Evolutionary conservation across 768 basidiomycete species (phyloP).

Genomic region (Dacryopinax primogenitus): DNA sequence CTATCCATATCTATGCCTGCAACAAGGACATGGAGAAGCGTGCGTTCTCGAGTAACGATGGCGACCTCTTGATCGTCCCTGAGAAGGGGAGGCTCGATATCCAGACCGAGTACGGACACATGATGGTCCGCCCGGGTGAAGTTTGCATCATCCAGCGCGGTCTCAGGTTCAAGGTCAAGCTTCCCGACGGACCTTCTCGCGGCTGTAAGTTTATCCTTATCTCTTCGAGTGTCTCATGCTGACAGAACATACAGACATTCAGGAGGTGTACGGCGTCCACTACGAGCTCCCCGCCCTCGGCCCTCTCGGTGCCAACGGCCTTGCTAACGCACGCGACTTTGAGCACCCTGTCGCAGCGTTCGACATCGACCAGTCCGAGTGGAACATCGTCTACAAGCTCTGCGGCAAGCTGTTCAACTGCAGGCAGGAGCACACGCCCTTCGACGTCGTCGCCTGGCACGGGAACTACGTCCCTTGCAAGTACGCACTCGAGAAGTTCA

Average conservation of each 20-base stretch:
- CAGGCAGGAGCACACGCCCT: slow-evolving; percentile 50
- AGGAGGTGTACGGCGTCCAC: slow-evolving; percentile 52
- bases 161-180: slow-evolving; percentile 47
- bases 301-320: slow-evolving; percentile 49
- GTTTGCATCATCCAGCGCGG: slow-evolving; percentile 52
- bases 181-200: slow-evolving; percentile 35
- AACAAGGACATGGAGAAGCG: slow-evolving; percentile 48
- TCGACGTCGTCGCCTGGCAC: slow-evolving; percentile 61
- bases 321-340: slow-evolving; percentile 56
- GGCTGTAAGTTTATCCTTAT: slow-evolving; percentile 36
- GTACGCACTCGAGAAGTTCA: slow-evolving; percentile 51
- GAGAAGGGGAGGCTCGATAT: slow-evolving; percentile 53
- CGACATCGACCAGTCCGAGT: slow-evolving; percentile 48
- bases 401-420: slow-evolving; percentile 43
- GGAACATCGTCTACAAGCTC: slow-evolving; percentile 41
- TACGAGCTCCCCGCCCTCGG: slow-evolving; percentile 53
- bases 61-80: slow-evolving; percentile 54
- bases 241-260: slow-evolving; percentile 35
- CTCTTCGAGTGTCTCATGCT: not conserved
- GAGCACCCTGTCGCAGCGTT: slow-evolving; percentile 51
- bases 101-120: slow-evolving; percentile 52
- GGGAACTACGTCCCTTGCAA: slow-evolving; percentile 60
- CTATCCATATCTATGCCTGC: slow-evolving; percentile 49
- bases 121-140: slow-evolving; percentile 55
- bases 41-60: slow-evolving; percentile 51